Base-by-base conservation (phyloP, 805 yeast species). In the Cephaloascus albidus region DNA sequence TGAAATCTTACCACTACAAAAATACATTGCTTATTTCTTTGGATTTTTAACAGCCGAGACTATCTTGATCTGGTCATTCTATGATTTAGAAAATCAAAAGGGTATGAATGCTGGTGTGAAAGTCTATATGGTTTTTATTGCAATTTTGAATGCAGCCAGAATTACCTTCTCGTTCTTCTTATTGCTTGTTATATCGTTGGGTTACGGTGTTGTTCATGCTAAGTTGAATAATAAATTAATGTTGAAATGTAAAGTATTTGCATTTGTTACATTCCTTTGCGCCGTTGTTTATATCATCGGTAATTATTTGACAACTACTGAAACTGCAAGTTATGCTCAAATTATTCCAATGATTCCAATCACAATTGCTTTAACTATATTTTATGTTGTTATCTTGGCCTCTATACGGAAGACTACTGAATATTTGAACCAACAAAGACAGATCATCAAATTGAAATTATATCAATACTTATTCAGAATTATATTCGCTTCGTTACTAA, bases 141-240 rank as follows among this genome's bases (percentile, higher is more conserved):
- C 96, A 2, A 57, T 86, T 26, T 63, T 90, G 57, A 85, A 87
- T 55, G 78, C 95, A 2, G 76, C 78, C 49, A 84, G 93, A 52
- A 73, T 86, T 38, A 81, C 96, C 1, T 85, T 87, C 57, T 85
- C 96, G 5, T 83, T 90, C 61, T 93, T 90, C 64, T 64, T 93
- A 51, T 68, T 93, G 40, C 68, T 90, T 46, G 81, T 87, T 50
- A 90, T 93, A 40, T 73, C 94, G 12, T 68, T 89, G 47, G 99
- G 99, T 33, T 93, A 89, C 61, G 97, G 97, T 45, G 88, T 93
- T 36, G 97, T 93, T 37, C 78, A 76, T 53, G 88, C 96, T 36
- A 82, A 88, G 45, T 72, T 93, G 43, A 85, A 88, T 36, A 76
- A 76, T 57, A 75, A 76, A 40, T 52, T 71, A 20, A 86, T 93